These are phyloP conservation scores for Coffea humblotiana DNA, from an alignment of 305 asterid species.

Conservation along the genomic window DNA sequence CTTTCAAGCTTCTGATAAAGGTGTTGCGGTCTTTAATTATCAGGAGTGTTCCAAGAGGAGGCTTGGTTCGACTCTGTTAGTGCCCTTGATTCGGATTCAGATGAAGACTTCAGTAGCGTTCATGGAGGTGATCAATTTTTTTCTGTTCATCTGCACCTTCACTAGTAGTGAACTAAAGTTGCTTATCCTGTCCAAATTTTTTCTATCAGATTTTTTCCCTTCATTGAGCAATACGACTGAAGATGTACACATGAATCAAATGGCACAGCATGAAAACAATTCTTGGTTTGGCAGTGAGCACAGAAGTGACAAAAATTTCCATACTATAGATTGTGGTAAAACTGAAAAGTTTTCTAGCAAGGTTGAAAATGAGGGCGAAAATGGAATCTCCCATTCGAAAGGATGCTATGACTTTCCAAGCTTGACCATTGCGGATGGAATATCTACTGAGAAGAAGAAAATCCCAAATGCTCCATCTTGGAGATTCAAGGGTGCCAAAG, in stretches of 20 bases:
- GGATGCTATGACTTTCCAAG: slow-evolving; percentile 4
- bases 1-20: not conserved
- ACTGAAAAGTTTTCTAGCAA: slow-evolving; percentile 8
- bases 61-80: slow-evolving; percentile 83
- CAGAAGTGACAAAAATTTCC: slow-evolving; percentile 10
- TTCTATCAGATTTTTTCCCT: slow-evolving; percentile 43
- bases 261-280: slow-evolving; percentile 23
- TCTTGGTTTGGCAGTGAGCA: slow-evolving; percentile 15
- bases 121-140: slow-evolving; percentile 50
- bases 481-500: slow-evolving; percentile 12
- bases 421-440: slow-evolving; percentile 21
- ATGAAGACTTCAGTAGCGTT: slow-evolving; percentile 70
- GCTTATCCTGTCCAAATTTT: slow-evolving; percentile 12
- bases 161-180: not conserved
- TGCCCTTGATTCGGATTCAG: slow-evolving; percentile 72
- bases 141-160: not conserved
- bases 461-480: slow-evolving; percentile 1
- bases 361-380: slow-evolving; percentile 11
- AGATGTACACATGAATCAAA: slow-evolving; percentile 24
- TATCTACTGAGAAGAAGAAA: slow-evolving; percentile 17
- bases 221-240: slow-evolving; percentile 27
- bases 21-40: slow-evolving; percentile 11
- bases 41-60: slow-evolving; percentile 62
- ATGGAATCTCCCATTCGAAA: slow-evolving; percentile 11
- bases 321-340: not conserved